Conservation (phyloP, 306 rosid species). For the Ziziphus jujuba region DNA sequence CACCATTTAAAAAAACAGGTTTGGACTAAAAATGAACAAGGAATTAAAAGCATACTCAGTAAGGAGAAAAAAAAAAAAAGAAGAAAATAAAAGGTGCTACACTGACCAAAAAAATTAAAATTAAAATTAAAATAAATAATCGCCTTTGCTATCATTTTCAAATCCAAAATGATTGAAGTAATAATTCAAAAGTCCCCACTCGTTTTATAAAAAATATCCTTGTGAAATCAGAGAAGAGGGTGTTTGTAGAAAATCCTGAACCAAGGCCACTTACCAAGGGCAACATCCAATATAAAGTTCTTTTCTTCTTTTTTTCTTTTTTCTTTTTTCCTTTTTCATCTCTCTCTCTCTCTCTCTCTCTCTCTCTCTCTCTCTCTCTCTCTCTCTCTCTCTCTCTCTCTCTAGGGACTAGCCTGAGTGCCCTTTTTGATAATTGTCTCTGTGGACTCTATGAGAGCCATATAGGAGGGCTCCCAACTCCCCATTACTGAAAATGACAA, state of each 20-base stretch:
- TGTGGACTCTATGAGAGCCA: constrained; percentile 40
- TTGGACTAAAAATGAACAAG: constrained; percentile 5
- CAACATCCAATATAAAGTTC: constrained; percentile 39
- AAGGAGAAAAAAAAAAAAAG: constrained; percentile 4
- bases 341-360: too few species aligned
- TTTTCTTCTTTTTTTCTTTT: constrained; percentile 13
- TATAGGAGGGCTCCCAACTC: constrained; percentile 8
- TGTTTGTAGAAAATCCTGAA: constrained; percentile 35
- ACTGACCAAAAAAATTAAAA: constrained; percentile 18
- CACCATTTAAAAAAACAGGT: not conserved
- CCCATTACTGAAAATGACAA: constrained; percentile 50
- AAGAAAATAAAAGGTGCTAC: constrained; percentile 23
- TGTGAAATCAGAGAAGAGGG: constrained; percentile 20
- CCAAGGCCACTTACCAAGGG: constrained; percentile 48
- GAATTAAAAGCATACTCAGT: constrained; percentile 20
- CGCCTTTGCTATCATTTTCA: constrained; percentile 37
- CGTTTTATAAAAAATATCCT: constrained; percentile 22
- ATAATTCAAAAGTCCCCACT: constrained; percentile 52
- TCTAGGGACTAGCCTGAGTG: constrained; percentile 41
- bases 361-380: too few species aligned
- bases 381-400: too few species aligned
- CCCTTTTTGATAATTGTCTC: constrained; percentile 40
- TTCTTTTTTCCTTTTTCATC: too few species aligned
- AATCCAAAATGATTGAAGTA: constrained; percentile 48
- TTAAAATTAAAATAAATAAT: too few species aligned